phyloP scores from a whole-genome alignment of 495 filamentous ascomycete genomes.

The Trichoderma asperelloides region DNA sequence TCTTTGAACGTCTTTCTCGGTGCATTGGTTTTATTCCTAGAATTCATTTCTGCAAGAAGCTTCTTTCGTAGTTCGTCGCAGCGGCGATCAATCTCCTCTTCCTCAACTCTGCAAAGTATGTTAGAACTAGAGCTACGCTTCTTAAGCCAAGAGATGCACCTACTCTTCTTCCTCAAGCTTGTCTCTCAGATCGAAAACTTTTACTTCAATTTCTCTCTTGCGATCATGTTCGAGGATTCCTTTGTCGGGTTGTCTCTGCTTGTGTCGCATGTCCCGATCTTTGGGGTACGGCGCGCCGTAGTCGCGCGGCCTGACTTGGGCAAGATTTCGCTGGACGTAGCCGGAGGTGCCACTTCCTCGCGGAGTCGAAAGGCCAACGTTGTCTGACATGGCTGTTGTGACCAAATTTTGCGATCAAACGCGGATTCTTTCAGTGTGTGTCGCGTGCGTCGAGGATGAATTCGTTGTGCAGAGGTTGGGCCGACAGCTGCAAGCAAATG shows the following conservation, averaged over 20 bases:
- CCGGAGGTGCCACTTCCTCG: conserved; percentile 92
- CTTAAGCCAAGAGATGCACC: conserved; percentile 17
- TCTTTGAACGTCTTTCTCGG: conserved; percentile 58
- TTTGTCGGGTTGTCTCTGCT: conserved; percentile 78
- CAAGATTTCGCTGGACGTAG: conserved; percentile 92
- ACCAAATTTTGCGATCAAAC: too few species aligned
- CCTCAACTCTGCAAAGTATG: conserved; percentile 45
- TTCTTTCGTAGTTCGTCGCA: conserved; percentile 57
- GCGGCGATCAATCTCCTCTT: conserved; percentile 69
- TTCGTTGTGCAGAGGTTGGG: not conserved
- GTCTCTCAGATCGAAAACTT: conserved; percentile 85
- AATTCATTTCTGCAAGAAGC: conserved; percentile 47
- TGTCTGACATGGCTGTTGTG: conserved; percentile 67
- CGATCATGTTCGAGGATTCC: conserved; percentile 91
- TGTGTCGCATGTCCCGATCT: conserved; percentile 55
- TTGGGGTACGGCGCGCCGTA: conserved; percentile 53
- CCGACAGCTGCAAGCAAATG: not conserved
- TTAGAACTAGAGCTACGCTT: not conserved
- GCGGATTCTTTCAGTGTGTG: not conserved
- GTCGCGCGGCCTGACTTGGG: conserved; percentile 74
- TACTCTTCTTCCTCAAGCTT: conserved; percentile 80
- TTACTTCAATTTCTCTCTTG: conserved; percentile 78
- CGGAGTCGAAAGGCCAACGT: conserved; percentile 93
- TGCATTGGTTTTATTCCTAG: conserved; percentile 17
- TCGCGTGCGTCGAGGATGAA: not conserved